Percentiles rank a stretch among this genome's conserved stretches.
phyloP scores from a whole-genome alignment of 768 basidiomycete genomes.

The Boletus sp. region DNA sequence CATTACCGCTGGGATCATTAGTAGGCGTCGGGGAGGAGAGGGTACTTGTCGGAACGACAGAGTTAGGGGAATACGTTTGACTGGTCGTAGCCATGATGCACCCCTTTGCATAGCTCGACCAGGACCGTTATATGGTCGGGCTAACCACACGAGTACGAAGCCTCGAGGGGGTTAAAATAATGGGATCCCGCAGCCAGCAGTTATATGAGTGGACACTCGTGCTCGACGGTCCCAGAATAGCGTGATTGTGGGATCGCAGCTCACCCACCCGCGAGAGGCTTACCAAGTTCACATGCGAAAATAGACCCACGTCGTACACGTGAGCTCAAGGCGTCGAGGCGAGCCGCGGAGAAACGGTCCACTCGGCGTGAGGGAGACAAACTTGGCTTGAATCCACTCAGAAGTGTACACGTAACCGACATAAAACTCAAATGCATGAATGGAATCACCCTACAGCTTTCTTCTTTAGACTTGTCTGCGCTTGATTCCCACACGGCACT shows the following conservation, averaged over 20 bases:
- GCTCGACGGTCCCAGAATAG: background rate
- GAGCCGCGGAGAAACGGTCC: background rate
- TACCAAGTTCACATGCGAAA: slow-evolving; percentile 10
- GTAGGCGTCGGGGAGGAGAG: slow-evolving; percentile 1
- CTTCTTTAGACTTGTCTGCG: slow-evolving; percentile 43
- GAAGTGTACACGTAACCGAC: background rate
- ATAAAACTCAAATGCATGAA: background rate
- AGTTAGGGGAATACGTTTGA: background rate
- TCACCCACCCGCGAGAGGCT: background rate
- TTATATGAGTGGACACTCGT: slow-evolving; percentile 12
- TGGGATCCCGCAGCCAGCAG: background rate
- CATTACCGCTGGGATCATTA: background rate
- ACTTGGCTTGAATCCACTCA: background rate
- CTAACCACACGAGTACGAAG: slow-evolving; percentile 4
- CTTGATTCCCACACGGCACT: slow-evolving; percentile 69
- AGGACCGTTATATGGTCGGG: background rate
- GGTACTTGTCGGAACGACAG: slow-evolving; percentile 6
- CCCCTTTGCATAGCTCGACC: slow-evolving; percentile 11
- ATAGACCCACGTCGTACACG: slow-evolving; percentile 12
- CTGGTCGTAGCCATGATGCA: slow-evolving; percentile 16
- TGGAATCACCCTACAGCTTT: background rate
- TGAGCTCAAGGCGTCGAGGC: background rate
- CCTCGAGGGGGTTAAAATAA: slow-evolving; percentile 13
- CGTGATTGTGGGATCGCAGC: background rate
- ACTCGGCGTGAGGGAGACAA: background rate